phyloP scores from a whole-genome alignment of 192 early-diverging fungal genomes.

The Coemansia sp. region DNA sequence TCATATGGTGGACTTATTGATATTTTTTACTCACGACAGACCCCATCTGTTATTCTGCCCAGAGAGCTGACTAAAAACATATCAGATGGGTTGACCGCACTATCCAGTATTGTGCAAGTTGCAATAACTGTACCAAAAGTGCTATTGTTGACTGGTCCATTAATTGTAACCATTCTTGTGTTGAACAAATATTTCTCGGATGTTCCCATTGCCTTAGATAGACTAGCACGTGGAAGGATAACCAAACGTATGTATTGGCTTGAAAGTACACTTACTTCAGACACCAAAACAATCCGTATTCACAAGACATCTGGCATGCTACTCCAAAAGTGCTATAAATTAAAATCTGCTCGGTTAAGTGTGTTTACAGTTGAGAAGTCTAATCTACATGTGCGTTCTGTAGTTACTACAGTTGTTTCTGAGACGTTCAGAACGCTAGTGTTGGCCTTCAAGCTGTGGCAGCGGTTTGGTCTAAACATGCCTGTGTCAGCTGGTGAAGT shows the following conservation, averaged over 20 bases:
- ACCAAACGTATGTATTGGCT: background rate
- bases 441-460: constrained; percentile 9
- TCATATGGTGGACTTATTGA: background rate
- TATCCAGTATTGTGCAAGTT: background rate
- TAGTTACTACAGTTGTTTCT: background rate
- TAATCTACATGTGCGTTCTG: background rate
- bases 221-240: background rate
- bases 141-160: background rate
- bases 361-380: background rate
- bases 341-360: background rate
- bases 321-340: background rate
- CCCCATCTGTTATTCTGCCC: background rate
- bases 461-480: background rate
- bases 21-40: background rate
- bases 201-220: background rate
- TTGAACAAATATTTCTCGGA: background rate
- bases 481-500: constrained; percentile 12
- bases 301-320: background rate
- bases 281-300: background rate
- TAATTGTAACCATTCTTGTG: no score
- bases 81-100: background rate
- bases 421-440: constrained; percentile 5
- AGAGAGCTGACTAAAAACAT: background rate
- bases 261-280: background rate
- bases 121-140: background rate